These are phyloP conservation scores for Ustulina deusta DNA, from an alignment of 2,329 filamentous ascomycete species.

Conservation along the genomic window DNA sequence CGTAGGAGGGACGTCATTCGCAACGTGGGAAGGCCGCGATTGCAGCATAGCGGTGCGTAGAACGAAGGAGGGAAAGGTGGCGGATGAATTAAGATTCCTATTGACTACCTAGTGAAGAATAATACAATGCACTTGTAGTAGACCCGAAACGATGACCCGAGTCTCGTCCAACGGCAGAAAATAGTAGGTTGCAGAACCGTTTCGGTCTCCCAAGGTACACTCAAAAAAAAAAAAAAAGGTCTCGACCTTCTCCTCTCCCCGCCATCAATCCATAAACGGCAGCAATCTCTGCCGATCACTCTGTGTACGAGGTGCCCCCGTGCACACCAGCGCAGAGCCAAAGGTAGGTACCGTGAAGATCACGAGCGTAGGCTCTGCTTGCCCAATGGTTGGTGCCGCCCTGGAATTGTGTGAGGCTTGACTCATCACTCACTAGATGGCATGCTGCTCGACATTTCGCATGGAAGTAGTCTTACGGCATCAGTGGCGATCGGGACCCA, in stretches of 20 bases:
- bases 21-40: no score
- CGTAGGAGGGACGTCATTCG: no score
- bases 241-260: neutral
- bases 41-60: no score
- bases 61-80: no score
- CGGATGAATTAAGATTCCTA: no score
- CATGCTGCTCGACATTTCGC: constrained; percentile 1
- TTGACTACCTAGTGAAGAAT: no score
- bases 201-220: neutral
- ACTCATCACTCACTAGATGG: constrained; percentile 7
- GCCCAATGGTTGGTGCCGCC: constrained; percentile 1
- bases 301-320: neutral
- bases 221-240: neutral
- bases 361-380: constrained; percentile 3
- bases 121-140: no score
- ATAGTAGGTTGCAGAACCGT: neutral
- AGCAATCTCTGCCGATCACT: constrained; percentile 28
- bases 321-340: constrained; percentile 18
- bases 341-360: neutral
- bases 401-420: constrained; percentile 23
- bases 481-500: constrained; percentile 12
- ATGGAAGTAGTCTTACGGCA: constrained; percentile 7
- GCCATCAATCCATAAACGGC: constrained; percentile 26
- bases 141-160: no score
- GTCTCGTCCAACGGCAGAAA: neutral